phyloP scores from a whole-genome alignment of 345 rosid species.

The Capsella bursapastoris region DNA sequence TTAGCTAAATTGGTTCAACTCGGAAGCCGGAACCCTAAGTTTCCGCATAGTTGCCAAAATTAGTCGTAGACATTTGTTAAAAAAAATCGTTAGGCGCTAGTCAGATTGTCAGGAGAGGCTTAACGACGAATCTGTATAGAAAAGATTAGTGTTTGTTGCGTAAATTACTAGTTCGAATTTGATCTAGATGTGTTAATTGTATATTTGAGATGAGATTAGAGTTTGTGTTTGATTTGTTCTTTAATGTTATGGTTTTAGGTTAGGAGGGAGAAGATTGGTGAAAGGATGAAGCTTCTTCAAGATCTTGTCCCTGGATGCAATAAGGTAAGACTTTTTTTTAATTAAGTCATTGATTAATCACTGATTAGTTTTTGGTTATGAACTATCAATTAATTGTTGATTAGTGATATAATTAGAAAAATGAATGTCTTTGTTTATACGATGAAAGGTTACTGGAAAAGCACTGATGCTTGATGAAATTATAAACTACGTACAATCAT shows the following conservation, averaged over 20 bases:
- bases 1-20: not conserved
- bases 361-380: not conserved
- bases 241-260: conserved; percentile 48
- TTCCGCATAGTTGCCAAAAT: not conserved
- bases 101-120: no score
- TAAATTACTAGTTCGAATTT: not conserved
- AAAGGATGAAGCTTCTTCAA: conserved; percentile 94
- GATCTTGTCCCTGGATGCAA: conserved; percentile 98
- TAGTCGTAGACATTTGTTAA: no score
- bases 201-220: not conserved
- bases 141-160: no score
- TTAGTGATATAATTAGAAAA: conserved; percentile 12
- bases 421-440: conserved; percentile 20
- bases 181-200: not conserved
- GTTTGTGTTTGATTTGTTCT: not conserved
- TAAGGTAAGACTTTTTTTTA: conserved; percentile 52
- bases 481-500: conserved; percentile 91
- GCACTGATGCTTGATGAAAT: conserved; percentile 93
- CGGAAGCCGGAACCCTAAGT: not conserved
- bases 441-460: conserved; percentile 77
- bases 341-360: not conserved
- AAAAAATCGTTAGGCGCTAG: no score
- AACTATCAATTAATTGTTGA: not conserved
- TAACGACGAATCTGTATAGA: no score
- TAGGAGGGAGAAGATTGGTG: conserved; percentile 93